These are phyloP conservation scores for Melastoma candidum DNA, from an alignment of 441 rosid genomes.

Conservation along the genomic window DNA sequence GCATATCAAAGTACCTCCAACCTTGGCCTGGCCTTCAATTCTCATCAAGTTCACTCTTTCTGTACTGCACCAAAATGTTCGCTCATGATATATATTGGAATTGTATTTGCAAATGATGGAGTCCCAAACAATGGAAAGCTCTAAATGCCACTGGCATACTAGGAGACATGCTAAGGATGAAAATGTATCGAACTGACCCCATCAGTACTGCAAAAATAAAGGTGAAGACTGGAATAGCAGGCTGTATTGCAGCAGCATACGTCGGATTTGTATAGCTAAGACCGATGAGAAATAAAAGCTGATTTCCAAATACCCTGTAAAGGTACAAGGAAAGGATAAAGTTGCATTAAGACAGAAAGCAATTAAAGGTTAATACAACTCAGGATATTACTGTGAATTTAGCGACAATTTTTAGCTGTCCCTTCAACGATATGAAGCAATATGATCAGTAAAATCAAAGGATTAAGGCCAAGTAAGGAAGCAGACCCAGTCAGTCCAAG, in stretches of 20 bases:
- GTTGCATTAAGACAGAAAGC: background rate
- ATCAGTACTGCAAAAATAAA: constrained; percentile 78
- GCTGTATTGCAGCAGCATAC: constrained; percentile 96
- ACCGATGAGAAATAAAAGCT: constrained; percentile 88
- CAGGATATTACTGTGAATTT: background rate
- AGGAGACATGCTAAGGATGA: background rate
- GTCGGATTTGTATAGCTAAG: constrained; percentile 96
- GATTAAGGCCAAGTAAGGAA: background rate
- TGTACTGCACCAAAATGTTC: constrained; percentile 51
- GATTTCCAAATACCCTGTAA: constrained; percentile 93
- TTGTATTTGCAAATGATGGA: too few species aligned
- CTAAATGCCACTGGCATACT: background rate
- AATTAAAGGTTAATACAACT: constrained; percentile 1
- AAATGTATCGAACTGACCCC: constrained; percentile 50
- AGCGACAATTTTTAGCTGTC: background rate
- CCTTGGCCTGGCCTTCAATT: constrained; percentile 88
- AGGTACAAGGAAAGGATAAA: constrained; percentile 14
- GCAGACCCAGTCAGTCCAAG: constrained; percentile 87
- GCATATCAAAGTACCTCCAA: constrained; percentile 72
- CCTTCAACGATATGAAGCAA: too few species aligned
- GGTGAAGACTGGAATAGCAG: constrained; percentile 94
- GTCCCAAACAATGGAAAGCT: too few species aligned
- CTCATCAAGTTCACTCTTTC: constrained; percentile 71
- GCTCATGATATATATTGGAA: background rate
- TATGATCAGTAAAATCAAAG: too few species aligned